These are phyloP conservation scores for Lecanicillium sp. DNA, from an alignment of 2,329 filamentous ascomycete genomes.

Conservation along the genomic window DNA sequence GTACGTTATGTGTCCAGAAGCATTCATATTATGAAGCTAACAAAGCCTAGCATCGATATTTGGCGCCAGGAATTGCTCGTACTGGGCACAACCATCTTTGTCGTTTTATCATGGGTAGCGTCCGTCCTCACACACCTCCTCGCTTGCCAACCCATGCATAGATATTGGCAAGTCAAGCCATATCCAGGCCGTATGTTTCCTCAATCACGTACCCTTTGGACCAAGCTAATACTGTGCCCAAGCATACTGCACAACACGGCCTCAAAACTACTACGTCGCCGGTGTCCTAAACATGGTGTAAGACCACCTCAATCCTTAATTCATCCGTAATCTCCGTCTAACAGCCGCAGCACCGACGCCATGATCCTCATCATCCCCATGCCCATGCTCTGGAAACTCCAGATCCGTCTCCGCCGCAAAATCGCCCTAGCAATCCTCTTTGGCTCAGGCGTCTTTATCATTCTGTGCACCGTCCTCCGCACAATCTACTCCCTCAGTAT, in stretches of 20 bases:
- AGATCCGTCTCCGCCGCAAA: conserved; percentile 10
- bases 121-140: conserved; percentile 5
- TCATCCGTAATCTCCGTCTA: neutral
- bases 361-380: conserved; percentile 24
- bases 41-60: neutral
- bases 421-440: conserved; percentile 12
- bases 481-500: conserved; percentile 10
- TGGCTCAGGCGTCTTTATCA: conserved; percentile 11
- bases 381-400: conserved; percentile 20
- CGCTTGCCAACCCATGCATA: conserved; percentile 3
- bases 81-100: neutral
- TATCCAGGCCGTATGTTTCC: conserved; percentile 3
- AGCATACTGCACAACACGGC: conserved; percentile 3
- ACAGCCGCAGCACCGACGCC: conserved; percentile 20
- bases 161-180: conserved; percentile 5
- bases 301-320: neutral
- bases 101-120: conserved; percentile 1
- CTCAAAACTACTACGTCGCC: conserved; percentile 5
- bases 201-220: neutral
- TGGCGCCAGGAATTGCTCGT: conserved; percentile 3
- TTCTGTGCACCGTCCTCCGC: conserved; percentile 12
- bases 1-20: neutral
- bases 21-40: neutral
- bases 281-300: conserved; percentile 2
- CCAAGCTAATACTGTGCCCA: neutral